Conservation (phyloP, 2,329 filamentous ascomycete species). For the Tolypocladium nubicola region DNA sequence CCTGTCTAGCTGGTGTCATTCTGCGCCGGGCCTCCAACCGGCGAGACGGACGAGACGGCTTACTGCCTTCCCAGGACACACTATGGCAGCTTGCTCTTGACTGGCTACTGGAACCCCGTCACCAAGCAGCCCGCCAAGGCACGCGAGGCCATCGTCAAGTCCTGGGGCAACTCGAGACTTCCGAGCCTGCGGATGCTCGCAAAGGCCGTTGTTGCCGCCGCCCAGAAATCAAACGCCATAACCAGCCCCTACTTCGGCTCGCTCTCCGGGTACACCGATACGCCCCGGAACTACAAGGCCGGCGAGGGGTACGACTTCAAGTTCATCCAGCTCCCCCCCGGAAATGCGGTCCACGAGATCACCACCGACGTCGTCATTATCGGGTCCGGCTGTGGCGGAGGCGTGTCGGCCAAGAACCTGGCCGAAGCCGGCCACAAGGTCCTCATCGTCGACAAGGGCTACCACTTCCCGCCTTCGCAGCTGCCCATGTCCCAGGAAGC, state of each 20-base stretch:
- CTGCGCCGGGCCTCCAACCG: not conserved
- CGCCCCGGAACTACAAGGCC: constrained; percentile 39
- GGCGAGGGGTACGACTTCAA: constrained; percentile 43
- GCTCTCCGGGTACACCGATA: constrained; percentile 46
- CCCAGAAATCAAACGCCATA: constrained; percentile 43
- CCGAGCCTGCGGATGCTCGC: constrained; percentile 42
- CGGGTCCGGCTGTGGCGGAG: constrained; percentile 79
- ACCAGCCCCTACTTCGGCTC: constrained; percentile 42
- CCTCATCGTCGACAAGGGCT: constrained; percentile 72
- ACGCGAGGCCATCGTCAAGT: constrained; percentile 50
- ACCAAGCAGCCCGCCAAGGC: constrained; percentile 48
- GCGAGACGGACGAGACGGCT: not conserved
- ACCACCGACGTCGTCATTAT: constrained; percentile 78
- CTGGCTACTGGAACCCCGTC: constrained; percentile 54
- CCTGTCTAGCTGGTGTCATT: not conserved
- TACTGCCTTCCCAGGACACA: constrained; percentile 37
- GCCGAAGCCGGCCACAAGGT: constrained; percentile 67
- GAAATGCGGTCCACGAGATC: constrained; percentile 41
- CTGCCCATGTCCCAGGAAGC: constrained; percentile 62
- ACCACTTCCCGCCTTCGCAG: constrained; percentile 61
- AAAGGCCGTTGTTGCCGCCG: constrained; percentile 43
- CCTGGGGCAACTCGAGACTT: constrained; percentile 51
- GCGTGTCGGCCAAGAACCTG: constrained; percentile 69
- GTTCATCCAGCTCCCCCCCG: constrained; percentile 47
- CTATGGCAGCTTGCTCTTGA: constrained; percentile 52